Percentiles rank a stretch among this genome's conserved stretches.
phyloP scores from a whole-genome alignment of 768 basidiomycete genomes.

The Mycena capillaripes region DNA sequence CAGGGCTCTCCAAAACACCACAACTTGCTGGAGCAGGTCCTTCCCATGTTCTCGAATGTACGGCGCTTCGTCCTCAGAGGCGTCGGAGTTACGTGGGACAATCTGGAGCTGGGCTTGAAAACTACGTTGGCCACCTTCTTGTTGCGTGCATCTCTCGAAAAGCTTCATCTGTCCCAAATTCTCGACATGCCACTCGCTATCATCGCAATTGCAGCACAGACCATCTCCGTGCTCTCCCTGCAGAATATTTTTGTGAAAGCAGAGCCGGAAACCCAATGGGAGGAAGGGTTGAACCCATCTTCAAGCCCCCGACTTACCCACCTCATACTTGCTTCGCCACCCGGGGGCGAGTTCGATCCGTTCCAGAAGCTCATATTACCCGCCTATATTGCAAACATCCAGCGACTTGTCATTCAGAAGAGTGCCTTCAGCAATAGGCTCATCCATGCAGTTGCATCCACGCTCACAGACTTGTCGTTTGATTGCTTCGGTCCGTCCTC shows the following conservation, averaged over 20 bases:
- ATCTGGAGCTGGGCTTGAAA: neutral
- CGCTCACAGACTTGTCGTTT: neutral
- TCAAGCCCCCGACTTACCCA: neutral
- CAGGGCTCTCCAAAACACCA: neutral
- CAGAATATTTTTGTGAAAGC: neutral
- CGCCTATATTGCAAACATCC: neutral
- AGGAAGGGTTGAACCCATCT: neutral
- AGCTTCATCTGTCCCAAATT: neutral
- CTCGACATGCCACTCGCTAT: neutral
- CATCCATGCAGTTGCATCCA: neutral
- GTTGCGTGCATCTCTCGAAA: neutral
- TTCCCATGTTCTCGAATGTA: neutral
- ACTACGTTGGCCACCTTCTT: neutral
- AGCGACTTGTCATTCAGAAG: neutral
- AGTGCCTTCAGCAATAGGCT: neutral
- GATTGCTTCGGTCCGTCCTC: neutral
- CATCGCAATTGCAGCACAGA: too few species aligned
- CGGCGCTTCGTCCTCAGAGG: neutral
- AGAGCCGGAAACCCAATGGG: neutral
- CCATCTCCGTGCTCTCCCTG: neutral
- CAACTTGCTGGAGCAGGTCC: neutral
- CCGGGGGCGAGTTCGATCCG: neutral
- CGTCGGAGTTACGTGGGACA: neutral
- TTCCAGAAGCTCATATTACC: neutral
- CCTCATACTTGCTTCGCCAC: neutral